phyloP scores from a whole-genome alignment of 495 filamentous ascomycete species.

The Tuber melanosporum region DNA sequence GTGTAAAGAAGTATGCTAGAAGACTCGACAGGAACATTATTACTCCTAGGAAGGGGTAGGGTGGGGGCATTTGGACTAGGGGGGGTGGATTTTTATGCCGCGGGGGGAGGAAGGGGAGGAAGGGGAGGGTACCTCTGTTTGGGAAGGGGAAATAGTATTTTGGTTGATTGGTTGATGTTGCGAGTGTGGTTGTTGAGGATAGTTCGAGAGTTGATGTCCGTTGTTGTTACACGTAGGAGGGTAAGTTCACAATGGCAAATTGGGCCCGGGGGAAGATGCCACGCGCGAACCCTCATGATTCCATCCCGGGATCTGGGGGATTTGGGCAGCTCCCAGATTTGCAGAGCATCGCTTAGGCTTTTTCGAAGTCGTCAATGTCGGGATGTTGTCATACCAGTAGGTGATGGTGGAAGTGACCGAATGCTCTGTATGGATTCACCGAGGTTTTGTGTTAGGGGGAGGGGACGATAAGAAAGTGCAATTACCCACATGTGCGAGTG shows the following conservation, averaged over 20 bases:
- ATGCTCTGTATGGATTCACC: not conserved
- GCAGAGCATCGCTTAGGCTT: not conserved
- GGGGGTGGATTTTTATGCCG: not conserved
- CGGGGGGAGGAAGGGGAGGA: no score
- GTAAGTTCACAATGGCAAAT: not conserved
- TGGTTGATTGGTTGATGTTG: not conserved
- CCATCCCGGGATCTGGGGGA: not conserved
- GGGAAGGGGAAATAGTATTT: not conserved
- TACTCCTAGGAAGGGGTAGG: conserved; percentile 10
- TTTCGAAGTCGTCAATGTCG: not conserved
- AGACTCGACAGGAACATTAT: conserved; percentile 20
- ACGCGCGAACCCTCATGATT: not conserved
- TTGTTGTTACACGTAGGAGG: not conserved
- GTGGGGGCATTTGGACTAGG: not conserved
- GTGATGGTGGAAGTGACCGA: not conserved
- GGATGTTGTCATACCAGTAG: not conserved
- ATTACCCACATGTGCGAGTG: not conserved
- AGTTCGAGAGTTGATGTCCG: not conserved
- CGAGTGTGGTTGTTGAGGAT: not conserved
- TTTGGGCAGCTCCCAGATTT: not conserved
- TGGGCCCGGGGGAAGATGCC: not conserved
- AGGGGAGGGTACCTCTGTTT: not conserved
- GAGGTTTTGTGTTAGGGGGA: not conserved
- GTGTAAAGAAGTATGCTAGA: not conserved
- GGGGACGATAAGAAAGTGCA: not conserved